Evolutionary conservation across 345 rosid genomes (phyloP), one percentile per base, ranked within the genome.

Genomic region (Psidium guajava): DNA sequence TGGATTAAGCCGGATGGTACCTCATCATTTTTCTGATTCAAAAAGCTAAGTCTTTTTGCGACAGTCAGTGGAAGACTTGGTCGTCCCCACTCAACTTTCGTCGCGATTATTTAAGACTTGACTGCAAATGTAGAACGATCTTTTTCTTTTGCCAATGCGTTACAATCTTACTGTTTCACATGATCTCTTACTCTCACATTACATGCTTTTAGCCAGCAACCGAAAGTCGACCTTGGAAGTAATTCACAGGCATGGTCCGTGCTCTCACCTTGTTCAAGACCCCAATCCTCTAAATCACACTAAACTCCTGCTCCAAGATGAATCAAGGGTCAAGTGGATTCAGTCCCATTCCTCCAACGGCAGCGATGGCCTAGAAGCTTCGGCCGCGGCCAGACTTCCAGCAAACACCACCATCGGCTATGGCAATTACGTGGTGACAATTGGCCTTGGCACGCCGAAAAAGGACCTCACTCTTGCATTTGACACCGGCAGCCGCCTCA

Each of bases 401-500:
- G 36, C 55, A 1, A 80, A 6, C 6, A 24, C 25, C 2, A 61
- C 61, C n/a, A 4, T 86, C 0, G 90, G 73, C 20, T 6, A 36
- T 27, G 42, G 86, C 5, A 44, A 88, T 36, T 88, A 82, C 28
- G 3, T 86, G 42, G 85, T 89, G 7, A 87, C 84, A 1, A 69
- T 88, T 16, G 90, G 87, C 10, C 56, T 87, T 0, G 91, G 91
- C 8, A 84, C 88, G 0, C 92, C 91, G 0, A 40, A 36, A 13
- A 82, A 73, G 54, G 50, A 83, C 1, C 18, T 86, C 8, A 69
- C 89, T 0, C 88, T 91, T 13, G 5, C 13, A 6, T 85, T 91
- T 11, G 90, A 88, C 54, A 90, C 89, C 2, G 91, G 88, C 3
- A 89, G 88, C 81, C 82, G 12, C 58, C 18, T 90, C 8, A 88